A percentile compares a stretch with the other conserved stretches of the same genome.
These are phyloP conservation scores for Gaultheria prostrata DNA, from an alignment of 148 eudicot genomes.

Conservation along the genomic window DNA sequence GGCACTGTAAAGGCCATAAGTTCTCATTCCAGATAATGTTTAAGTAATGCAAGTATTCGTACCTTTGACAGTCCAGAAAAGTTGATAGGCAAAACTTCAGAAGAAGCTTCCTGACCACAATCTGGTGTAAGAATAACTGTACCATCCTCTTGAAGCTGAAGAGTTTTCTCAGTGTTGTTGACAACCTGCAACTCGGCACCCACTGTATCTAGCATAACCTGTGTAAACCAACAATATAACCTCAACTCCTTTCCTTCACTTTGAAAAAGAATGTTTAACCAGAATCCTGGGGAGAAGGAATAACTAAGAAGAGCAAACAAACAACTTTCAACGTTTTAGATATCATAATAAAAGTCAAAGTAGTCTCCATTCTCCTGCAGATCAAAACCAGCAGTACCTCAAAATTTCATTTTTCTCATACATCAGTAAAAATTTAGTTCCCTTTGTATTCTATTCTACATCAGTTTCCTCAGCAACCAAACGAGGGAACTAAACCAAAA, in stretches of 20 bases:
- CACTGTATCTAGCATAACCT: slow-evolving; percentile 77
- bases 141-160: slow-evolving; percentile 54
- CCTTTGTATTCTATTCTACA: neutral
- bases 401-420: neutral
- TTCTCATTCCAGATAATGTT: neutral
- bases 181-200: slow-evolving; percentile 71
- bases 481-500: neutral
- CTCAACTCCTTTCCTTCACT: neutral
- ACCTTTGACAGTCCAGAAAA: slow-evolving; percentile 63
- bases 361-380: neutral
- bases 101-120: slow-evolving; percentile 53
- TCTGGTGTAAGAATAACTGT: slow-evolving; percentile 53
- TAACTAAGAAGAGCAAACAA: neutral
- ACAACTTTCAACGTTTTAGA: neutral
- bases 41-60: neutral
- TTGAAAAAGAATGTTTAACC: neutral
- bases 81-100: slow-evolving; percentile 62
- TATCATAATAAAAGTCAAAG: neutral
- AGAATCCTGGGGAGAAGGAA: neutral
- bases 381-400: neutral
- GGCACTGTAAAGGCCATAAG: neutral
- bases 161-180: slow-evolving; percentile 47
- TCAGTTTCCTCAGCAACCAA: neutral
- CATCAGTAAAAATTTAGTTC: neutral
- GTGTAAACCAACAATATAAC: slow-evolving; percentile 16